A percentile compares a stretch with the other conserved stretches of the same genome.
Evolutionary conservation across 1,139 yeast genomes (phyloP).

Genomic region (Citeromyces hawaiiensis): DNA sequence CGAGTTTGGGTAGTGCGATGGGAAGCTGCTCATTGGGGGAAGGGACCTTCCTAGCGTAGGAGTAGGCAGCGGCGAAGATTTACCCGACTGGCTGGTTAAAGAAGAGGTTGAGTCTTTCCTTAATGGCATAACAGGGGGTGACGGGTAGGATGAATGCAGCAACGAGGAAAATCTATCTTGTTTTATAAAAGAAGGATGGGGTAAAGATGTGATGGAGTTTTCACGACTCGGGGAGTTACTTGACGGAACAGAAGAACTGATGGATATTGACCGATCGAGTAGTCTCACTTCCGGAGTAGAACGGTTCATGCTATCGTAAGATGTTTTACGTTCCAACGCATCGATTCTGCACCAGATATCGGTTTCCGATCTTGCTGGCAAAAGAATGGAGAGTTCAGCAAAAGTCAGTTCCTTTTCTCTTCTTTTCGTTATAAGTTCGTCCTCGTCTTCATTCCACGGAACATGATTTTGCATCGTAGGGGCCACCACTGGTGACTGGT

Average conservation of each 20-base stretch:
- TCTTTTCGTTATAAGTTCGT: constrained; percentile 47
- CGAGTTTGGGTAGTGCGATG: not conserved
- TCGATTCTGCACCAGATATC: constrained; percentile 58
- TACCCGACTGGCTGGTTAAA: not conserved
- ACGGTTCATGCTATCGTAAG: not conserved
- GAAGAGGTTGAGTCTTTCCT: not conserved
- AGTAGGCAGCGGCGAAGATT: not conserved
- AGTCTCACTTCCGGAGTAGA: not conserved
- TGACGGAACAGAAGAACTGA: not conserved
- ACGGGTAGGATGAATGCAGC: not conserved
- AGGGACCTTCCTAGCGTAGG: not conserved
- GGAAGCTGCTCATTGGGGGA: not conserved
- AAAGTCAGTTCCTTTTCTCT: constrained; percentile 47
- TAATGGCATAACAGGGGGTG: not conserved
- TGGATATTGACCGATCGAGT: not conserved
- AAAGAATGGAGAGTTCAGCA: constrained; percentile 60
- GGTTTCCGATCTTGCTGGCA: constrained; percentile 63
- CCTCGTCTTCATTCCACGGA: constrained; percentile 48
- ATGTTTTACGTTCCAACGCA: constrained; percentile 25
- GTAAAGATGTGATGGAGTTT: not conserved
- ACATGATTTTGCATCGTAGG: not conserved
- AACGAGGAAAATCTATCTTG: not conserved
- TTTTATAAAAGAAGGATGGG: not conserved
- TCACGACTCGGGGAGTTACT: not conserved
- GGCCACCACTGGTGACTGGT: not conserved